phyloP scores from a whole-genome alignment of 1,284 basidiomycete species.

The Omphalotus olearius region DNA sequence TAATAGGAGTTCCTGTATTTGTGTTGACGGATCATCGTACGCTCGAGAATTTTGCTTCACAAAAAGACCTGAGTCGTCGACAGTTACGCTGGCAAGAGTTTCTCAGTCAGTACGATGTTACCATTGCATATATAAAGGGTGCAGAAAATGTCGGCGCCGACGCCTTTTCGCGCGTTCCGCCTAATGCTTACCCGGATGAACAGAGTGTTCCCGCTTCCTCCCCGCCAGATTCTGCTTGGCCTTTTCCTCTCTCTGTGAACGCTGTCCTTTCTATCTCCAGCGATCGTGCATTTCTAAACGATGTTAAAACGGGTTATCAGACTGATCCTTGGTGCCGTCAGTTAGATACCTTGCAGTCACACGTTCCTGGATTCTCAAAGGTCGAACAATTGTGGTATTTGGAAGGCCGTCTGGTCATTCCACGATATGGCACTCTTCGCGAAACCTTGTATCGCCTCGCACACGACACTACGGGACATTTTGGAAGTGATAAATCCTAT shows the following conservation, averaged over 20 bases:
- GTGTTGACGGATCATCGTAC: constrained; percentile 38
- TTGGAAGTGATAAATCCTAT: background rate
- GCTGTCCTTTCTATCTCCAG: background rate
- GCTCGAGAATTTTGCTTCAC: constrained; percentile 30
- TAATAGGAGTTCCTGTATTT: constrained; percentile 27
- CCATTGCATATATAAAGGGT: constrained; percentile 18
- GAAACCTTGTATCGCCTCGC: background rate
- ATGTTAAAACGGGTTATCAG: background rate
- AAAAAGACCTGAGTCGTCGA: constrained; percentile 28
- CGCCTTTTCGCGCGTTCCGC: constrained; percentile 15
- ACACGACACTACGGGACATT: background rate
- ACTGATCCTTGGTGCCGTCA: background rate
- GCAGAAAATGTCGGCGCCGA: constrained; percentile 21
- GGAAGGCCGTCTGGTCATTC: background rate
- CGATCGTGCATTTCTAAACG: background rate
- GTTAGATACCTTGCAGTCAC: background rate
- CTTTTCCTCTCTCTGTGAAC: too few species aligned
- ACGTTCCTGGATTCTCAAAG: background rate
- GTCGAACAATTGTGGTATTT: constrained; percentile 3
- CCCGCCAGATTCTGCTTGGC: too few species aligned
- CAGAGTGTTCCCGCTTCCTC: background rate
- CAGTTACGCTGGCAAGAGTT: constrained; percentile 31
- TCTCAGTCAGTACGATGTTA: constrained; percentile 25
- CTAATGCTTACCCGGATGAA: too few species aligned
- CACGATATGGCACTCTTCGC: background rate